phyloP scores from a whole-genome alignment of 306 rosid species.

The Medicago arabica region DNA sequence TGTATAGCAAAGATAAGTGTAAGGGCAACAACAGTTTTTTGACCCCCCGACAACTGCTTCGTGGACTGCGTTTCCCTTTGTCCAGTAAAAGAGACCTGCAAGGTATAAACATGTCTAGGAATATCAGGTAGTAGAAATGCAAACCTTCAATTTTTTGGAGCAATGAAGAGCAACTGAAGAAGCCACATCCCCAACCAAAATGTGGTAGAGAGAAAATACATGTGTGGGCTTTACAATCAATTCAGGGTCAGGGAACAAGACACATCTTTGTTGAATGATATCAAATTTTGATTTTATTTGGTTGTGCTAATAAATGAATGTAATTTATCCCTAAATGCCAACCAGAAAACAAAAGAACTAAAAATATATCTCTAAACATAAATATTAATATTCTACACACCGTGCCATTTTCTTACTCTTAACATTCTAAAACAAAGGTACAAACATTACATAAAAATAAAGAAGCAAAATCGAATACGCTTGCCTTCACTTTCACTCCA shows the following conservation, averaged over 20 bases:
- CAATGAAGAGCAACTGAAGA: neutral
- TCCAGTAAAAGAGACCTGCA: slow-evolving; percentile 95
- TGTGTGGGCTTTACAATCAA: slow-evolving; percentile 26
- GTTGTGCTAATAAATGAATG: slow-evolving; percentile 25
- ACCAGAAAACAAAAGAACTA: slow-evolving; percentile 20
- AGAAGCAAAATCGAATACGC: slow-evolving; percentile 45
- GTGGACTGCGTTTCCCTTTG: slow-evolving; percentile 99
- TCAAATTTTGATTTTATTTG: neutral
- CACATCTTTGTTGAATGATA: slow-evolving; percentile 8
- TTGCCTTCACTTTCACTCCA: slow-evolving; percentile 98
- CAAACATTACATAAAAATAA: slow-evolving; percentile 9
- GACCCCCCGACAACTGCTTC: slow-evolving; percentile 99
- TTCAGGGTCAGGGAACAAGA: slow-evolving; percentile 14
- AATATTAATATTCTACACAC: slow-evolving; percentile 20
- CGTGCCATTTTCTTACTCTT: neutral
- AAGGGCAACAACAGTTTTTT: slow-evolving; percentile 97
- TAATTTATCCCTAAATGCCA: slow-evolving; percentile 17
- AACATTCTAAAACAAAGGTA: slow-evolving; percentile 30
- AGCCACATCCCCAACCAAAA: slow-evolving; percentile 26
- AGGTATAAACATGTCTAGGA: slow-evolving; percentile 36
- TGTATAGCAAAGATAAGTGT: slow-evolving; percentile 98
- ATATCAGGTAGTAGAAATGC: slow-evolving; percentile 28
- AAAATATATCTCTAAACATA: slow-evolving; percentile 18
- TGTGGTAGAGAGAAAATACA: slow-evolving; percentile 11
- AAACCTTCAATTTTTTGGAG: slow-evolving; percentile 11